Base-by-base conservation (phyloP, 495 filamentous ascomycete genomes). In the Penicillium pancosmium region DNA sequence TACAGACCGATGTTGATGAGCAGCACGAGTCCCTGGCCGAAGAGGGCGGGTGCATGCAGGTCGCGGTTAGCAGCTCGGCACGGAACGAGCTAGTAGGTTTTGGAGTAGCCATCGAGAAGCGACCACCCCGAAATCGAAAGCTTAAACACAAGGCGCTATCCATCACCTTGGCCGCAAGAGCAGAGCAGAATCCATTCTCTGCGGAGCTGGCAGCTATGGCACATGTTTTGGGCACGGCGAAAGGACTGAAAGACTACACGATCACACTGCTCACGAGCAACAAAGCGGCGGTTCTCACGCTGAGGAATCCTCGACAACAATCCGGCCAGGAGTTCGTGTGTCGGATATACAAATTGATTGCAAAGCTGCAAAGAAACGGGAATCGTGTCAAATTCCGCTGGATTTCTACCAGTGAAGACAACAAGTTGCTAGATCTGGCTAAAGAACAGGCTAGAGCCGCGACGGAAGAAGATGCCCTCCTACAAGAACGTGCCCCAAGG, bases 371-470 rank as follows among this genome's bases (percentile, higher is more conserved):
- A 47, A 67, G 57, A 59, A 31, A 63, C 19, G 44, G 60, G 53
- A 67, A 61, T 54, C 35, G 41, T 31, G 54, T 67, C 54, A 55
- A 36, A 5, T 51, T 63, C 43, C 56, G 1, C 38, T 62, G 43
- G 53, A 36, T 63, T 53, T 34, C 47, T 1, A 60, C 56, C 9
- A 62, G 60, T 46, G 47, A 61, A 51, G 54, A 67, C 33, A 61
- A 63, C 38, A 63, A 61, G 48, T 57, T 67, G 51, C 38, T 57
- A 16, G 54, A 60, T 36, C 60, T 67, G 51, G 60, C 60, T 44
- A 67, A 66, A 62, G 60, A 60, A 56, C 60, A 63, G 64, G 60
- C 64, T n/a, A 67, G 64, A 48, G 44, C 51, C 31, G 54, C 54
- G 41, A 63, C 54, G 5, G 1, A 60, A 50, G 53, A 60, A 50